phyloP scores from a whole-genome alignment of 1,139 yeast genomes.

The Candida frijolesensis region DNA sequence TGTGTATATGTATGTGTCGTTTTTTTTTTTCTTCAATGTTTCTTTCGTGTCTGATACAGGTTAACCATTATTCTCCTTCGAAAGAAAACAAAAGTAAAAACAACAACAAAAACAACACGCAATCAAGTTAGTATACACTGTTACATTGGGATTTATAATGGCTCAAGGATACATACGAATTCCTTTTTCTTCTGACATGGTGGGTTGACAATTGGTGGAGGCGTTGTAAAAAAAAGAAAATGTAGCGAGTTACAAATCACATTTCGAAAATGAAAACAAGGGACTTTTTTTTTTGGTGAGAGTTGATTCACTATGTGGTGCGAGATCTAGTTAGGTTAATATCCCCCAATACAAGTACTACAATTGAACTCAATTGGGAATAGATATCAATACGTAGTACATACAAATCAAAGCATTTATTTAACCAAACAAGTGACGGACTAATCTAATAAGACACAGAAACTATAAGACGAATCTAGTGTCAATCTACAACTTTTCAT shows the following conservation, averaged over 20 bases:
- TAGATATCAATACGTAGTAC: too few species aligned
- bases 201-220: not conserved
- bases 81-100: not conserved
- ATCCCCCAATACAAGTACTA: too few species aligned
- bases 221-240: not conserved
- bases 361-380: too few species aligned
- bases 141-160: not conserved
- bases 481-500: constrained; percentile 23
- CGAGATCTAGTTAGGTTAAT: too few species aligned
- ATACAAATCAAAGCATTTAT: too few species aligned
- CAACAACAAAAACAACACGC: not conserved
- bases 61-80: too few species aligned
- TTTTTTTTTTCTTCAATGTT: not conserved
- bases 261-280: too few species aligned
- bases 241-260: too few species aligned
- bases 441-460: not conserved
- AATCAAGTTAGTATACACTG: not conserved
- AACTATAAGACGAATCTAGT: too few species aligned
- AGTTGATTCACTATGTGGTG: not conserved
- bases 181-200: constrained; percentile 4
- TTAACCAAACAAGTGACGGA: too few species aligned
- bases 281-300: not conserved
- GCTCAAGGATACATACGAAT: constrained; percentile 1
- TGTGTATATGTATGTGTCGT: not conserved
- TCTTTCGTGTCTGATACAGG: not conserved